Evolutionary conservation across 1,284 basidiomycete genomes (phyloP), one percentile per base, ranked within the genome.

Genomic region (Neonothopanus nambi): DNA sequence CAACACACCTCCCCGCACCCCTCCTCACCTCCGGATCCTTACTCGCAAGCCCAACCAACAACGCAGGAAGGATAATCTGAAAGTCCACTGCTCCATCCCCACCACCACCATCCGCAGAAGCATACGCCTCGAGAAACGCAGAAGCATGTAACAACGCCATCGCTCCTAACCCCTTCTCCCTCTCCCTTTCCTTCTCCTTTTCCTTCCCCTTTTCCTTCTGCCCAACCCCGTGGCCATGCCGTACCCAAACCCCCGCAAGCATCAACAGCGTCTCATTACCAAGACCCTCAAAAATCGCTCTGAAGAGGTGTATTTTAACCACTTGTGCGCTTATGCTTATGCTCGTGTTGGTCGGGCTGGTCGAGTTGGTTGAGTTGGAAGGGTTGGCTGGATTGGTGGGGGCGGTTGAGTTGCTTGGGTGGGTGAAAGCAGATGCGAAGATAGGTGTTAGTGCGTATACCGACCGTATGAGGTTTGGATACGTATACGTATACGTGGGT

Each of bases 11-110:
- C n/a, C 88, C 65, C 5, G 87, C 87, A 20, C 82, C 84, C 47
- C 77, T 71, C 20, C 93, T 80, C 13, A 88, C 77, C 44, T 83
- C 80, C 0, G 63, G 54, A 60, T 84, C 80, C 1, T 63, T 30
- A 61, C 80, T 76, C 58, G 82, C 77, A 3, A 96, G 63, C 3
- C 84, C 82, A 8, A 89, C 76, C 1, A 98, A 71, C 11, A 97
- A 64, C 0, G 86, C 77, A 0, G 95, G 95, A 1, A 98, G 64
- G 12, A 95, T 75, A 0, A 87, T 87, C 71, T 98, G 96, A 75
- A 95, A 96, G 68, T 98, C 85, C 0, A 86, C 65, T 23, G 77
- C 79, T 15, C 83, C 82, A 40, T 68, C 13, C 9, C 3, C 67
- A 51, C 73, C 70, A 30, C 67, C 61, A 9, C 71, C 33, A 33